These are phyloP conservation scores for Plectranthus barbatus DNA, from an alignment of 257 asterid species.

Conservation along the genomic window DNA sequence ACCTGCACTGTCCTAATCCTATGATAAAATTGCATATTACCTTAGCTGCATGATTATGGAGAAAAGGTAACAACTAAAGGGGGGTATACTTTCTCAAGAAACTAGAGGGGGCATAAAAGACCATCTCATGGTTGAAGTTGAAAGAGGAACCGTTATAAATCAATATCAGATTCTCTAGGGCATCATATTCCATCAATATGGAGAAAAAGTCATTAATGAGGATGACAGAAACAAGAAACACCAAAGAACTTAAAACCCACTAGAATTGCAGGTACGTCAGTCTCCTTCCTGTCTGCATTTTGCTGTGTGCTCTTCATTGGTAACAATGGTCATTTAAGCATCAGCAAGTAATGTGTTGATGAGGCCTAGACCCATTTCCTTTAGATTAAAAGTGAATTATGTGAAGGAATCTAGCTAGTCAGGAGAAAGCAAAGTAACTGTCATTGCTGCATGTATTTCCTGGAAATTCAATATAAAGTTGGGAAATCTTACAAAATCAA, in stretches of 20 bases:
- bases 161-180: neutral
- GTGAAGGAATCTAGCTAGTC: neutral
- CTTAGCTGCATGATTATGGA: neutral
- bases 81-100: too few species aligned
- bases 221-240: neutral
- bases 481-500: neutral
- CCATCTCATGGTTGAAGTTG: neutral
- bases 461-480: constrained; percentile 1
- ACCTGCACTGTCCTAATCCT: neutral
- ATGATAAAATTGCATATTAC: neutral
- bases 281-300: neutral
- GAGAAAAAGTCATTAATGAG: neutral
- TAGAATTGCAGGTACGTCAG: neutral
- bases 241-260: neutral
- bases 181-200: neutral
- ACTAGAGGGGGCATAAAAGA: too few species aligned
- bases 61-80: neutral
- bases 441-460: neutral
- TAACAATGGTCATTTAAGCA: neutral
- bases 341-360: neutral
- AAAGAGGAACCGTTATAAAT: neutral
- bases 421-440: neutral
- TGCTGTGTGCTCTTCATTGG: neutral
- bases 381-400: neutral
- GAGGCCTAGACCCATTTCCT: neutral